Base-by-base conservation (phyloP, 129 eudicot genomes). In the Pittosporum tobira region DNA sequence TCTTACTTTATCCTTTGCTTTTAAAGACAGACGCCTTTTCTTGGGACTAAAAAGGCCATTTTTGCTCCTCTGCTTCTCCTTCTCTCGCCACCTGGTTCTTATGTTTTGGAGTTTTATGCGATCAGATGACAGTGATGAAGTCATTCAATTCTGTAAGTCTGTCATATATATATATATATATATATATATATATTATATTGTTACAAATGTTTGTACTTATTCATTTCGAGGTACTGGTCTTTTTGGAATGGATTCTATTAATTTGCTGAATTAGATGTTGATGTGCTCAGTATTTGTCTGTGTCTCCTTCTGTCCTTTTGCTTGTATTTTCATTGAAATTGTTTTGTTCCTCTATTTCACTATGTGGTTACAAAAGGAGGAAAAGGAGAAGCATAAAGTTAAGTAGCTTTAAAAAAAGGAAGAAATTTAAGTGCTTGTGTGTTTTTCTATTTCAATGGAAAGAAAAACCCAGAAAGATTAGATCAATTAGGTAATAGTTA, bases 131-230 rank as follows among this genome's bases (percentile, higher is more conserved):
- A 71, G 7, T 30, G 36, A 30, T 30, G 2, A 66, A 66, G 71
- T 24, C 31, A 34, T 60, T 59, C 53, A 51, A 43, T 34, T 76
- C 42, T 66, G 81, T 76, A 71, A 48, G 77, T 71, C 43, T 2
- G 29, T 43, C 34, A 48, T 54, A 62, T 62, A 29, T 65, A 10
- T 69, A 52, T 49, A 14, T 36, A 18, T 48, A 21, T 30, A 49
- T 44, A 28, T 37, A 49, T 22, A 15, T 24, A 14, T 14, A 2
- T 24, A 20, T 45, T n/a, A n/a, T n/a, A n/a, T n/a, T n/a, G n/a
- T n/a, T n/a, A n/a, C n/a, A n/a, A n/a, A n/a, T n/a, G 13, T n/a
- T 34, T 12, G 11, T n/a, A 4, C 16, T 13, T 36, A n/a, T 51
- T 38, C 11, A 6, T 0, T 13, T 38, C 8, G 11, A 38, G 1